Conservation (phyloP, 2,329 filamentous ascomycete species). For the Ophiocordyceps unilateralis region DNA sequence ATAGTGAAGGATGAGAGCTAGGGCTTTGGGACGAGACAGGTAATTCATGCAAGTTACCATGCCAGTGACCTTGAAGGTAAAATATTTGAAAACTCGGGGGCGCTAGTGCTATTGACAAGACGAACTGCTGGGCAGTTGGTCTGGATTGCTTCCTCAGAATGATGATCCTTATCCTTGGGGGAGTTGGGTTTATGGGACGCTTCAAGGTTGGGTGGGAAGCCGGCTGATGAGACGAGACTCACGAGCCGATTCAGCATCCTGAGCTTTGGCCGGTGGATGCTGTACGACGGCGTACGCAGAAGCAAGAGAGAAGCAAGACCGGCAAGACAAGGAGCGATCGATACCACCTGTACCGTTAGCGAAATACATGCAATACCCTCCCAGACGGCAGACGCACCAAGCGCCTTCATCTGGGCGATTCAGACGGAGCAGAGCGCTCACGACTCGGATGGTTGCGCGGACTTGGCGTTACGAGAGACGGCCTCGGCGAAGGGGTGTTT, state of each 20-base stretch:
- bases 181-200: neutral
- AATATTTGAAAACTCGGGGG: neutral
- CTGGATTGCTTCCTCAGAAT: conserved; percentile 7
- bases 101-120: neutral
- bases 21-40: neutral
- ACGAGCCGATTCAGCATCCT: neutral
- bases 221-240: neutral
- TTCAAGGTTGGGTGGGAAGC: neutral
- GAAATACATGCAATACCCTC: neutral
- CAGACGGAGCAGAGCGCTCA: too few relatives aligned
- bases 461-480: neutral
- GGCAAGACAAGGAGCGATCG: neutral
- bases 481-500: neutral
- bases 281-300: neutral
- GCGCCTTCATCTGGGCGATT: neutral
- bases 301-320: neutral
- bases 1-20: neutral
- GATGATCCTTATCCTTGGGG: conserved; percentile 4
- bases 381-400: too few relatives aligned
- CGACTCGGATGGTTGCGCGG: too few relatives aligned
- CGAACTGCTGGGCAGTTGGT: conserved; percentile 1
- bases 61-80: neutral
- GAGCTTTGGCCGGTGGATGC: neutral
- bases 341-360: neutral
- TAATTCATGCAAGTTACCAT: neutral